These are phyloP conservation scores for Fraxinus latifolia DNA, from an alignment of 305 asterid genomes.

Conservation along the genomic window DNA sequence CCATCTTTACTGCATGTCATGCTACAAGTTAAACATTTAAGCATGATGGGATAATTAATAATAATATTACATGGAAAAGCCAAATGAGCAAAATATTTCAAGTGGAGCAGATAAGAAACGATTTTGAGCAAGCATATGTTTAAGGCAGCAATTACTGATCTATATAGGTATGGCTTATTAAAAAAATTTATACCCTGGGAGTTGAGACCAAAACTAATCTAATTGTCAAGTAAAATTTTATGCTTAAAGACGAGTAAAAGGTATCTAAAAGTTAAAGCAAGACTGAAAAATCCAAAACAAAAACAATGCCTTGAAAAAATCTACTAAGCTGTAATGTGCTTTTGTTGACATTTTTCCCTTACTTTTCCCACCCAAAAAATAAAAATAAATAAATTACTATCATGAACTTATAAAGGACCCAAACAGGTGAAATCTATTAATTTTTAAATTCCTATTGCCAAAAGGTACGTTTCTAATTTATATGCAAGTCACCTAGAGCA, in stretches of 20 bases:
- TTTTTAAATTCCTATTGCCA: not conserved
- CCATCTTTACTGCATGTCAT: conserved; percentile 7
- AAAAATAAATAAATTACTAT: not conserved
- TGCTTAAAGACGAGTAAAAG: not conserved
- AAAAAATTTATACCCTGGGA: not conserved
- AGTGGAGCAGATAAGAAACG: not conserved
- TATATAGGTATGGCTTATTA: not conserved
- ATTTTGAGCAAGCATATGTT: not conserved
- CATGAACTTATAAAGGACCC: not conserved
- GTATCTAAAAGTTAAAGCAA: not conserved
- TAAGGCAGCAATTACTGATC: not conserved
- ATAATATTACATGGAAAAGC: not conserved
- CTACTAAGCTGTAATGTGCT: not conserved
- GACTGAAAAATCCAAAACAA: not conserved
- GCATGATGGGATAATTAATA: not conserved
- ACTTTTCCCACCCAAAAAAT: not conserved
- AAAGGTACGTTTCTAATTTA: not conserved
- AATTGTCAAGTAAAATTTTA: not conserved
- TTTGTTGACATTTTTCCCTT: not conserved
- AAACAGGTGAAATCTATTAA: not conserved
- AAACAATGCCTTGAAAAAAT: not conserved
- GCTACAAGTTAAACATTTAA: not conserved
- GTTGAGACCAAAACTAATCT: not conserved
- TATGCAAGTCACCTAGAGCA: not conserved
- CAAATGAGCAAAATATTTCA: conserved; percentile 2